phyloP scores from a whole-genome alignment of 305 asterid species.

The Fraxinus dipetala region DNA sequence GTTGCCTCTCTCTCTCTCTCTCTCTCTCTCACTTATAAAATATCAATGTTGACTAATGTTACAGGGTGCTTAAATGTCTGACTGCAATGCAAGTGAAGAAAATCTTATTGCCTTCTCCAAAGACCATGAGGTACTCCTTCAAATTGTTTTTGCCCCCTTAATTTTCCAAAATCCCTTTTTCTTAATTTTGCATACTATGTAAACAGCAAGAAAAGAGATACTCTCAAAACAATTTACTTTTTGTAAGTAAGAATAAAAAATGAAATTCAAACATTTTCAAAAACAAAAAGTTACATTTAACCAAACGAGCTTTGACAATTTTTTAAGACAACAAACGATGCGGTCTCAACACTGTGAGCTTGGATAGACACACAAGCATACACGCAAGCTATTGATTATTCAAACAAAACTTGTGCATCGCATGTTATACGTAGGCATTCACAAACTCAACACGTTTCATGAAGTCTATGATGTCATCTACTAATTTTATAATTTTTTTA shows the following conservation, averaged over 20 bases:
- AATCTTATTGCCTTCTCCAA: constrained; percentile 26
- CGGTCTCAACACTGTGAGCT: background rate
- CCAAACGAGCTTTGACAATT: background rate
- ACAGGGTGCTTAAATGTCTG: constrained; percentile 38
- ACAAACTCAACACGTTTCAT: background rate
- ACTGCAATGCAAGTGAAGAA: constrained; percentile 38
- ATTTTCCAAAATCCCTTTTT: background rate
- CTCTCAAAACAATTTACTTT: background rate
- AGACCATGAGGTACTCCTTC: constrained; percentile 32
- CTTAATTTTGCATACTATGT: background rate
- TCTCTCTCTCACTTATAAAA: background rate
- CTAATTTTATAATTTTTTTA: background rate
- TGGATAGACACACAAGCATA: background rate
- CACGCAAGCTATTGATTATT: background rate
- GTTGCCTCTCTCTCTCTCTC: background rate
- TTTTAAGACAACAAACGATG: background rate
- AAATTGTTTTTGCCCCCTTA: background rate
- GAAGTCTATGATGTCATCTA: background rate
- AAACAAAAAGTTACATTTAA: background rate
- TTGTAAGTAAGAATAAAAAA: background rate
- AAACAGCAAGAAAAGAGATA: background rate
- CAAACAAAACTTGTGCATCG: background rate
- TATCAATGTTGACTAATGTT: background rate
- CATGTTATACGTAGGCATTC: background rate
- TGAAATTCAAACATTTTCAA: background rate